These are phyloP conservation scores for Globisporangium middletonii DNA, from an alignment of 352 stramenopile species.

Conservation along the genomic window DNA sequence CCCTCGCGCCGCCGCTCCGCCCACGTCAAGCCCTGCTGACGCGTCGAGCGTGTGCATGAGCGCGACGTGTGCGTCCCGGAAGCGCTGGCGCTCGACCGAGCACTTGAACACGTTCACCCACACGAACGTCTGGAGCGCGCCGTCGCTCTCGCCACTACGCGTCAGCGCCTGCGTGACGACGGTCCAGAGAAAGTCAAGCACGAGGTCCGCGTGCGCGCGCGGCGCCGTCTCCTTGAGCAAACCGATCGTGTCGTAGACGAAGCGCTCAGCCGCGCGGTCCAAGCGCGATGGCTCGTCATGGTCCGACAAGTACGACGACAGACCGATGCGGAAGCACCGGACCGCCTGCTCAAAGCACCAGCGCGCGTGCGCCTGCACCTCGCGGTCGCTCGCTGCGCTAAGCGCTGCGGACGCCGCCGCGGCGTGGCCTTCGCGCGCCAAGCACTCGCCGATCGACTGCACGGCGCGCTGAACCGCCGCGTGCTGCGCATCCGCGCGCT, in stretches of 20 bases:
- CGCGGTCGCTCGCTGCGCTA: constrained; percentile 12
- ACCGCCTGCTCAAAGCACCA: constrained; percentile 72
- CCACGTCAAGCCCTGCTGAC: constrained; percentile 9
- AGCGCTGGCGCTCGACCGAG: constrained; percentile 51
- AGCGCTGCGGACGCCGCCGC: constrained; percentile 7
- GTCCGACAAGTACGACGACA: constrained; percentile 51
- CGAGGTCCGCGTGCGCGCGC: constrained; percentile 44
- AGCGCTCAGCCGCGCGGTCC: constrained; percentile 35
- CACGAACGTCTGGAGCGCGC: constrained; percentile 59
- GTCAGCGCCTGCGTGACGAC: constrained; percentile 51
- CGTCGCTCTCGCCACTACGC: constrained; percentile 23
- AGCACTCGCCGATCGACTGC: constrained; percentile 57
- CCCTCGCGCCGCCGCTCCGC: constrained; percentile 5
- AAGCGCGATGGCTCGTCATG: constrained; percentile 19
- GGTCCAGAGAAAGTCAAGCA: constrained; percentile 60
- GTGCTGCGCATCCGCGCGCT: constrained; percentile 18
- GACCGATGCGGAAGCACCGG: constrained; percentile 64
- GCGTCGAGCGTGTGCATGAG: constrained; percentile 64
- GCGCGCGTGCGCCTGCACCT: constrained; percentile 26
- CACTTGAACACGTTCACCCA: constrained; percentile 86
- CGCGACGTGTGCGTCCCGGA: constrained; percentile 61
- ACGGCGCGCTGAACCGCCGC: constrained; percentile 42
- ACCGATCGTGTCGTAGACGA: constrained; percentile 56
- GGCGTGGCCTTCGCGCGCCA: constrained; percentile 52
- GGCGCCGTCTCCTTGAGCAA: constrained; percentile 65